These are phyloP conservation scores for Dittrichia graveolens DNA, from an alignment of 129 eudicot species.

Conservation along the genomic window DNA sequence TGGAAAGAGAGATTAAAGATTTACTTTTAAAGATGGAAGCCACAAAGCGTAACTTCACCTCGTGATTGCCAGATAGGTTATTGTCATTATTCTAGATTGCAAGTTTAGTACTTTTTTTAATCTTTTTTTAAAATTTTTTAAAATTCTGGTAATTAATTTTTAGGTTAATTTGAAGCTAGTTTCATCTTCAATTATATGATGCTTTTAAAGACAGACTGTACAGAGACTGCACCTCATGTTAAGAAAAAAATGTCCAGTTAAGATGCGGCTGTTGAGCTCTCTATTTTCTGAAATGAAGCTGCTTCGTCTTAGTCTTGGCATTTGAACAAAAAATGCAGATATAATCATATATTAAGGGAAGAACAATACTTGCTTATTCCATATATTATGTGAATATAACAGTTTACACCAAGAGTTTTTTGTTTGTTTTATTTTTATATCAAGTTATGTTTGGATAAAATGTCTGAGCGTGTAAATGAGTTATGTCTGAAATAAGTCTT, in stretches of 20 bases:
- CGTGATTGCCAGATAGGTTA: constrained; percentile 7
- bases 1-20: constrained; percentile 89
- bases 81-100: constrained; percentile 6
- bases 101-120: constrained; percentile 19
- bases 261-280: constrained; percentile 12
- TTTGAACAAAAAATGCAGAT: too few species aligned
- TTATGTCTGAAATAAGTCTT: too few species aligned
- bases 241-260: constrained; percentile 32
- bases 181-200: constrained; percentile 10
- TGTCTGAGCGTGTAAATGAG: too few species aligned
- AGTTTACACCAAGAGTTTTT: too few species aligned
- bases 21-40: constrained; percentile 92
- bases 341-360: too few species aligned
- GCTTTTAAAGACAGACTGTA: constrained; percentile 51
- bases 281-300: constrained; percentile 12
- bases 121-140: not conserved
- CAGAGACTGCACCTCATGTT: constrained; percentile 38
- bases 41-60: constrained; percentile 65
- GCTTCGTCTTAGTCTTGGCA: too few species aligned
- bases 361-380: too few species aligned
- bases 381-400: too few species aligned
- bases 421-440: too few species aligned
- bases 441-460: too few species aligned
- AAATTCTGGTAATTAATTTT: constrained; percentile 16
- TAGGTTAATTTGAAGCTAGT: constrained; percentile 37